These are phyloP conservation scores for Solanum pimpinellifolium DNA, from an alignment of 257 asterid species.

Conservation along the genomic window DNA sequence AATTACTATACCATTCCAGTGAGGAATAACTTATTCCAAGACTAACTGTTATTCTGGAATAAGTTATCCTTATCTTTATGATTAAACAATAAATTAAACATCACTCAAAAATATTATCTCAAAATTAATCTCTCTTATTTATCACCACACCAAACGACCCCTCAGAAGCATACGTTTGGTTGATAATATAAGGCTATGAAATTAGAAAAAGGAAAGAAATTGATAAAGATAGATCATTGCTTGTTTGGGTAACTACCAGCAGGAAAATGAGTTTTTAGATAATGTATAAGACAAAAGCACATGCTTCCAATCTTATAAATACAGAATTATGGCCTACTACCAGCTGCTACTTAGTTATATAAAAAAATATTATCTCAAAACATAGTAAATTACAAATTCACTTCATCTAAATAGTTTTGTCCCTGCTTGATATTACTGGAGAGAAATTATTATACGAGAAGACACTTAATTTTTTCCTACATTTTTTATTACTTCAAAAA, in stretches of 20 bases:
- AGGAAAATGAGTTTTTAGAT: neutral
- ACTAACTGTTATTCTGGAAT: too few species aligned
- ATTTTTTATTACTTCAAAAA: neutral
- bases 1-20: too few species aligned
- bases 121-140: too few species aligned
- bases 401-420: neutral
- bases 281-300: constrained; percentile 4
- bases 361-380: neutral
- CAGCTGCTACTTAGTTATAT: neutral
- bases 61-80: too few species aligned
- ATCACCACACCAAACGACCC: too few species aligned
- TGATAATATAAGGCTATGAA: neutral
- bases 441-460: neutral
- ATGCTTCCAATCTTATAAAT: neutral
- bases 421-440: neutral
- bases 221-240: neutral
- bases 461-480: neutral
- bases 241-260: constrained; percentile 5
- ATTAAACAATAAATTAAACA: too few species aligned
- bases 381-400: neutral
- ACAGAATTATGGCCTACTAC: neutral
- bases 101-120: too few species aligned
- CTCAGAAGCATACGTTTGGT: neutral
- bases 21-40: too few species aligned
- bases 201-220: neutral